A percentile compares a stretch with the other conserved stretches of the same genome.
phyloP scores from a whole-genome alignment of 176 grass and related monocot species.

The Chrysopogon serrulatus region DNA sequence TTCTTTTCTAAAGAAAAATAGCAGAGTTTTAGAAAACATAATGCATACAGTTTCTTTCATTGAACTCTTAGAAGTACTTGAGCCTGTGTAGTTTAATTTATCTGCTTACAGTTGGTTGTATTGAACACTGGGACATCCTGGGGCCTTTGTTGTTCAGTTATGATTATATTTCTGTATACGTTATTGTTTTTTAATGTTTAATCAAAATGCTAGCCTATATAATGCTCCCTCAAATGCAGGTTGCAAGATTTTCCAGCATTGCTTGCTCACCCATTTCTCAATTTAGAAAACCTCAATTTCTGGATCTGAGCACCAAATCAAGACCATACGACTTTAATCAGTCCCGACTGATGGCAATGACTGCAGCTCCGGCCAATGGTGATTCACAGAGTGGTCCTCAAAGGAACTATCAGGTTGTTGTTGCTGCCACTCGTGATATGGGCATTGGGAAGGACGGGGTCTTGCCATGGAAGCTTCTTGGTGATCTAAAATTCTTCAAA shows the following conservation, averaged over 20 bases:
- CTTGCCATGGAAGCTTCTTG: conserved; percentile 77
- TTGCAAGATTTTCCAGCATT: neutral
- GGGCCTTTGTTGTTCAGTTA: neutral
- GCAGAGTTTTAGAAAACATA: neutral
- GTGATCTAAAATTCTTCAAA: conserved; percentile 83
- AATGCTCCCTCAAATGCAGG: conserved; percentile 19
- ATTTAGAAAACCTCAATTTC: neutral
- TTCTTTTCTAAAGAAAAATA: neutral
- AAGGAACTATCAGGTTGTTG: conserved; percentile 72
- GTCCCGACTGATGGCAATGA: conserved; percentile 15
- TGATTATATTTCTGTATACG: neutral
- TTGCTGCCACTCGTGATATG: conserved; percentile 76
- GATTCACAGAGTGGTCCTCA: conserved; percentile 16
- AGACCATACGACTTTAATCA: neutral
- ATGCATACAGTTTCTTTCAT: neutral
- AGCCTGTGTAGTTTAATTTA: neutral
- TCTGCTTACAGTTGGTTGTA: neutral
- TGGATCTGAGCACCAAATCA: neutral
- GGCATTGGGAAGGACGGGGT: conserved; percentile 77
- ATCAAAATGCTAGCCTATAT: neutral
- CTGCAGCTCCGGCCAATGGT: conserved; percentile 21
- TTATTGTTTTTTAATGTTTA: neutral
- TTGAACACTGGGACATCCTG: neutral
- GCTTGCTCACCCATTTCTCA: neutral
- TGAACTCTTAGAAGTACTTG: neutral